Conservation (phyloP, 1,284 basidiomycete species). For the Fomitopsis palustris region DNA sequence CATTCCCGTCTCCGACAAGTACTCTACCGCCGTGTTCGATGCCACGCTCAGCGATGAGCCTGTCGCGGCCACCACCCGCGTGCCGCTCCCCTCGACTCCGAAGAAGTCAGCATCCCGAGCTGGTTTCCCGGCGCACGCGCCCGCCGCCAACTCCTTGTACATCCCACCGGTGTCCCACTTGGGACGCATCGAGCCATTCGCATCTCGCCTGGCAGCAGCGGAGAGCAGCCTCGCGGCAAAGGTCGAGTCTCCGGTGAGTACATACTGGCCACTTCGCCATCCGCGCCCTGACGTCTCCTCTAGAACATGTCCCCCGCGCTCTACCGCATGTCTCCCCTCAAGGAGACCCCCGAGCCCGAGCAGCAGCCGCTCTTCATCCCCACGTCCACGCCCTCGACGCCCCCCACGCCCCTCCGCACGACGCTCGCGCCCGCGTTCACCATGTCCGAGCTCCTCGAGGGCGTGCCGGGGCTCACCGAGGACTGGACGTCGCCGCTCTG, state of each 20-base stretch:
- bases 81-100: not conserved
- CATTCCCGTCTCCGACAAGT: slow-evolving; percentile 5
- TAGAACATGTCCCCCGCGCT: not conserved
- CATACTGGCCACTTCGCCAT: not conserved
- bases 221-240: not conserved
- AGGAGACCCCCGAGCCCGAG: not conserved
- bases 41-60: slow-evolving; percentile 4
- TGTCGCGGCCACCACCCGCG: not conserved
- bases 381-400: not conserved
- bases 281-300: not conserved
- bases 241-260: not conserved
- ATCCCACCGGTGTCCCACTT: not conserved
- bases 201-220: not conserved
- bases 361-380: not conserved
- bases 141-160: not conserved
- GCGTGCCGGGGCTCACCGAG: not conserved
- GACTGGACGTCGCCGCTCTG: not conserved
- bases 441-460: not conserved
- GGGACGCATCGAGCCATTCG: not conserved
- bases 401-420: not conserved
- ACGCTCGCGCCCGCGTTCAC: not conserved
- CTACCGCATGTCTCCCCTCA: not conserved
- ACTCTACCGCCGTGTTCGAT: slow-evolving; percentile 15
- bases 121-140: not conserved
- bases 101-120: not conserved